Evolutionary conservation across 73 alveolate species (phyloP), one percentile per base, ranked within the genome.

Genomic region (Paramecium primaurelia): DNA sequence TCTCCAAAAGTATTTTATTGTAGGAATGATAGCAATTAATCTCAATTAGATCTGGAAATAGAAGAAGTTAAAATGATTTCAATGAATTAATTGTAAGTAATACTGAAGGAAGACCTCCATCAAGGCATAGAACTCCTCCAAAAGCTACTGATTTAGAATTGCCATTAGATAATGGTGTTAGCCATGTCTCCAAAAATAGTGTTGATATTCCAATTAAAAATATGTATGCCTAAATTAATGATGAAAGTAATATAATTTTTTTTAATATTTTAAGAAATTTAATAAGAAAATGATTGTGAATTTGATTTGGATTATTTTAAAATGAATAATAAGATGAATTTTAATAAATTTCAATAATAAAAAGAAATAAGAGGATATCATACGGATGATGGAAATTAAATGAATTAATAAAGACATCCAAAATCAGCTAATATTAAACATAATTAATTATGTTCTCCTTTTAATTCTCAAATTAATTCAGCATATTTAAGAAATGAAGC

Each of bases 41-140:
- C 2, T 59, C 77, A 6, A 59, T 59, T 26, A 1, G 77, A 30
- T 59, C 77, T n/a, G 77, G 77, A 30, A 8, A 59, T 59, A 59
- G 77, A 16, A 59, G 20, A 59, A 59, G 18, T 16, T 47, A 47
- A 47, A 59, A 59, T 59, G 77, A 59, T 59, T 26, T 59, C 1
- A 59, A 59, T 47, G 47, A 71, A 38, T 34, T 9, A 30, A 30
- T 34, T 6, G 54, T 28, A 30, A 14, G 20, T 77, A 42, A 25
- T 77, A 26, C 8, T 37, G 38, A n/a, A 20, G 49, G 12, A 10
- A 14, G 94, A 18, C 94, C 94, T 34, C 94, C 94, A 22, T 90
- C 94, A 6, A 77, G 94, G 4, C 94, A 90, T 90, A 90, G 83
- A 47, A 90, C 93, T 32, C 94, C 92, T 38, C 94, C 94, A 0